phyloP scores from a whole-genome alignment of 139 green algal genomes.

The Picochlorum costavermella region DNA sequence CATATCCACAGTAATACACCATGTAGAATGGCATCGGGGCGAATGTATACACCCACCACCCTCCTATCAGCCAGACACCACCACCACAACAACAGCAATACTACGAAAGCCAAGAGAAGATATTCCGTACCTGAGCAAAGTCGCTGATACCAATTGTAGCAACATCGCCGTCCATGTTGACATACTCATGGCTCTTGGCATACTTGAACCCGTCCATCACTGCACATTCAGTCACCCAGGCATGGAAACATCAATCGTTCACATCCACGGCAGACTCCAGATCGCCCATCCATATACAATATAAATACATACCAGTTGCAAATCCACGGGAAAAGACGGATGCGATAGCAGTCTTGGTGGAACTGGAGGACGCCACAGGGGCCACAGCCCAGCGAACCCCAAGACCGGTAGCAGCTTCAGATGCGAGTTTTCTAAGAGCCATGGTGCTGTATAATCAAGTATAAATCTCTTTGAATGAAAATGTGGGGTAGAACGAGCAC shows the following conservation, averaged over 20 bases:
- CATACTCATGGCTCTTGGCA: slow-evolving; percentile 75
- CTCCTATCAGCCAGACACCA: background rate
- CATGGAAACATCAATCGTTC: slow-evolving; percentile 4
- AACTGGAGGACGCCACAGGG: background rate
- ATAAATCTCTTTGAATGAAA: background rate
- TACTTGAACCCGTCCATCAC: slow-evolving; percentile 66
- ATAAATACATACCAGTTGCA: slow-evolving; percentile 17
- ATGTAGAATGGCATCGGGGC: no score
- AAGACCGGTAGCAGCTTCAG: slow-evolving; percentile 14
- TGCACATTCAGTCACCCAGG: slow-evolving; percentile 21
- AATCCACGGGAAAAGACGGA: slow-evolving; percentile 14
- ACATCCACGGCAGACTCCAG: background rate
- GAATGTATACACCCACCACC: no score
- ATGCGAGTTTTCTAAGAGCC: slow-evolving; percentile 23
- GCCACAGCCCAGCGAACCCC: slow-evolving; percentile 16
- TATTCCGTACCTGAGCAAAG: slow-evolving; percentile 78
- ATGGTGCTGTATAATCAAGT: slow-evolving; percentile 12
- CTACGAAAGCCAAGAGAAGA: slow-evolving; percentile 3
- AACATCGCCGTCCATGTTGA: slow-evolving; percentile 76
- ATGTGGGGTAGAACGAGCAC: background rate
- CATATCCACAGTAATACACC: background rate
- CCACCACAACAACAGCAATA: background rate
- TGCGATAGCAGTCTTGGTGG: background rate
- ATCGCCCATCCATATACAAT: background rate
- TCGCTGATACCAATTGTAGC: slow-evolving; percentile 92